Evolutionary conservation across 306 rosid genomes (phyloP), one percentile per base, ranked within the genome.

Genomic region (Rubus parviflorus): DNA sequence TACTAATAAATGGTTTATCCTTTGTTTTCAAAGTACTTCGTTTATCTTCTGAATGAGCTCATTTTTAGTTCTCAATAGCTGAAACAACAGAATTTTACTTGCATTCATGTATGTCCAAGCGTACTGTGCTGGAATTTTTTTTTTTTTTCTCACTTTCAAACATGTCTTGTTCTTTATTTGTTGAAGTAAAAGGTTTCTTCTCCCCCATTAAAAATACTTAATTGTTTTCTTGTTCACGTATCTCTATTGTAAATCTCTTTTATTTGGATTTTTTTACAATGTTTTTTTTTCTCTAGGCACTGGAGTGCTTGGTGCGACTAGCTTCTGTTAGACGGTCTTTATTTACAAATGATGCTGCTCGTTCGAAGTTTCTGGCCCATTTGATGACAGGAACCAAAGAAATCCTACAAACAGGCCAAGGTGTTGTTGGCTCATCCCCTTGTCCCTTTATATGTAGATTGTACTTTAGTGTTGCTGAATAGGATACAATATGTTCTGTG

Each of bases 361-460:
- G 99, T 78, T 95, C 99, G 35, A 89, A 92, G 85, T 95, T 92
- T 87, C 88, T 95, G 97, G 97, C 96, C 73, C 97, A 95, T 88
- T 89, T 95, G 80, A 90, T 95, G 97, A 92, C 99, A 48, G 99
- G 99, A 90, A 95, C 99, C 87, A 95, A 95, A 88, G 97, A 89
- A 80, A 92, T 92, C 87, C 91, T 95, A 80, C 99, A 95, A 88
- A 89, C 99, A 73, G 99, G 97, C 85, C 92, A 92, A 95, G 99
- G 97, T 95, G 82, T 79, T 80, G 83, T 86, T 86, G 82, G 85
- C 86, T 83, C 67, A 68, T 84, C 74, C 84, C 57, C 53, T 76
- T 76, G 77, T 84, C 70, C 64, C 77, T 80, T 74, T 12, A 41
- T 3, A 22, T 42, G 15, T 57, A 42, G 37, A 1, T 49, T 48